phyloP scores from a whole-genome alignment of 2,329 filamentous ascomycete genomes.

The Emmonsiellopsis sp. region DNA sequence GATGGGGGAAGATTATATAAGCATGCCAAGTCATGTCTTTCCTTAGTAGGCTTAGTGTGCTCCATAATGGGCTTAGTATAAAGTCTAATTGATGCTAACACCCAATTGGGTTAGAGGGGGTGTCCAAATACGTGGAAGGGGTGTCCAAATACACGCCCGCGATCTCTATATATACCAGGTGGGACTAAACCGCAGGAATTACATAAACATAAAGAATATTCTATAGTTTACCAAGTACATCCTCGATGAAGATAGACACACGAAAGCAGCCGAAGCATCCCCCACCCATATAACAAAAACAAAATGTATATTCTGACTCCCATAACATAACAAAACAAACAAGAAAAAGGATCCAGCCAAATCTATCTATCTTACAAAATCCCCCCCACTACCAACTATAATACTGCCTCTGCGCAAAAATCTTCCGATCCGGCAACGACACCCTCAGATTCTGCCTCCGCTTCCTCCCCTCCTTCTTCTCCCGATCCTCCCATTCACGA shows the following conservation, averaged over 20 bases:
- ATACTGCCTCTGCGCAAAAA: conserved; percentile 78
- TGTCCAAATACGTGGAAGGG: too few relatives aligned
- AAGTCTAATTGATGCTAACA: neutral
- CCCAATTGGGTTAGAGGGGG: neutral
- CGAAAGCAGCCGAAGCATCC: too few relatives aligned
- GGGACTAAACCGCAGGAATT: too few relatives aligned
- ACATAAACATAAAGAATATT: too few relatives aligned
- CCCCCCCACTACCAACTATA: conserved; percentile 65
- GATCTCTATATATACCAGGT: neutral
- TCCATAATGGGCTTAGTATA: neutral
- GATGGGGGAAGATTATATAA: too few relatives aligned
- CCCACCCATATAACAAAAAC: too few relatives aligned
- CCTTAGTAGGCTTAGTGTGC: too few relatives aligned
- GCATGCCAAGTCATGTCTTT: too few relatives aligned
- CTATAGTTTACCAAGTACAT: too few relatives aligned
- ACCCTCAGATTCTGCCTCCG: conserved; percentile 72
- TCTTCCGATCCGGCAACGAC: conserved; percentile 74
- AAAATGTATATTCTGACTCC: neutral
- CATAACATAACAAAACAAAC: neutral
- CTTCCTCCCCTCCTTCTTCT: conserved; percentile 68
- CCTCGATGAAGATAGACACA: too few relatives aligned
- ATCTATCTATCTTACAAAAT: conserved; percentile 5
- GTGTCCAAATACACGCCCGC: neutral
- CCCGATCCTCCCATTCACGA: conserved; percentile 66
- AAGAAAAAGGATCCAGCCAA: neutral